Evolutionary conservation across 1,284 basidiomycete genomes (phyloP).

Genomic region (Cryptococcus sp.): DNA sequence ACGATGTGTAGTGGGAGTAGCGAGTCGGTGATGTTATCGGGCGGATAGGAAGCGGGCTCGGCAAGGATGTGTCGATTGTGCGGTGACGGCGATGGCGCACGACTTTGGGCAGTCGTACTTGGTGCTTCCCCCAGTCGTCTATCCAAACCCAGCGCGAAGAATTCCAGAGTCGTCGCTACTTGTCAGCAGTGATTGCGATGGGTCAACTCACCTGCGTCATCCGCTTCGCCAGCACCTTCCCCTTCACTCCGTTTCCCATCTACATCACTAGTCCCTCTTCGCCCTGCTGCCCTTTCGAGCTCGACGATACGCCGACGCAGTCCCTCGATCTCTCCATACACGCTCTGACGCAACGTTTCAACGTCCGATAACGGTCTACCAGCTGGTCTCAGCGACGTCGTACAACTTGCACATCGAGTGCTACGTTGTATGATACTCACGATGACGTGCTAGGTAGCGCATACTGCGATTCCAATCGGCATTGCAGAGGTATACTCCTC

Average conservation of each 20-base stretch:
- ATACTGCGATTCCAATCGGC: constrained; percentile 19
- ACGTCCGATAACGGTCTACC: constrained; percentile 3
- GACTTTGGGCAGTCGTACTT: background rate
- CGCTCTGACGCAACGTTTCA: constrained; percentile 5
- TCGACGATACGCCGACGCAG: constrained; percentile 10
- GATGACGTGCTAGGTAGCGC: background rate
- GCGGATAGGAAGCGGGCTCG: constrained; percentile 5
- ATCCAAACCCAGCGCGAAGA: constrained; percentile 27
- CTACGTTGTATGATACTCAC: background rate
- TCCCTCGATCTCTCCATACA: constrained; percentile 9
- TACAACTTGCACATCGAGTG: background rate
- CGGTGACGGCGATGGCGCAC: background rate
- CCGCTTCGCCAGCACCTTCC: constrained; percentile 6
- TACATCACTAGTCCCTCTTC: background rate
- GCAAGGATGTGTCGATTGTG: constrained; percentile 9
- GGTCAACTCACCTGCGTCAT: constrained; percentile 15
- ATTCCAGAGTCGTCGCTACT: constrained; percentile 28
- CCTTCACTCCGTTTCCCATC: background rate
- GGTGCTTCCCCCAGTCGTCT: constrained; percentile 13
- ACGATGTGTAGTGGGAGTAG: constrained; percentile 20
- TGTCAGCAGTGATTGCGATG: background rate
- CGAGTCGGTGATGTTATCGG: constrained; percentile 19
- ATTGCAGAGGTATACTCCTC: constrained; percentile 17
- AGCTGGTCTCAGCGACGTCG: background rate
- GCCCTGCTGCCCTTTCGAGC: constrained; percentile 4